Evolutionary conservation across 2,329 filamentous ascomycete species (phyloP).

Genomic region (Trichothecium sympodiale): DNA sequence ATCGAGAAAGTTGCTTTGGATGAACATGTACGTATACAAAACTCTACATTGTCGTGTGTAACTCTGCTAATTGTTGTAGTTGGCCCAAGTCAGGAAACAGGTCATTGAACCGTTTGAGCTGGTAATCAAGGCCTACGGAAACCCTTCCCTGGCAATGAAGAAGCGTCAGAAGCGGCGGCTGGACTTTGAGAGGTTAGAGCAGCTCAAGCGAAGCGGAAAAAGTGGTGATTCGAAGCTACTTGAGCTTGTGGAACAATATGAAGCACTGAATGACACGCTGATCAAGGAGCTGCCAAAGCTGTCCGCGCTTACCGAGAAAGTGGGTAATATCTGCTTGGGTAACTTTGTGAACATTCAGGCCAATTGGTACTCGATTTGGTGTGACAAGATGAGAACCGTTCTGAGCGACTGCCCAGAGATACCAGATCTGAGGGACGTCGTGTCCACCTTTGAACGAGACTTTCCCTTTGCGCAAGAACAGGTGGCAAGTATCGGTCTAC

Average conservation of each 20-base stretch:
- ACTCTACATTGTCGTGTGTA: neutral
- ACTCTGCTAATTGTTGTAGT: slow-evolving; percentile 20
- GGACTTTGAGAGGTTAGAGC: slow-evolving; percentile 75
- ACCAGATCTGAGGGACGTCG: slow-evolving; percentile 60
- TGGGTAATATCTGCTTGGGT: slow-evolving; percentile 72
- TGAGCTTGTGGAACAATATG: slow-evolving; percentile 80
- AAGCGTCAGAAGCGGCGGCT: slow-evolving; percentile 88
- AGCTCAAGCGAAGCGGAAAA: slow-evolving; percentile 68
- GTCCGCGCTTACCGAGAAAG: slow-evolving; percentile 67
- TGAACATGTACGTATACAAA: slow-evolving; percentile 56
- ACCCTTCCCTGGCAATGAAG: slow-evolving; percentile 80
- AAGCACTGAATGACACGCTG: slow-evolving; percentile 81
- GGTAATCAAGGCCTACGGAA: slow-evolving; percentile 69
- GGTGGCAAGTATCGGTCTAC: slow-evolving; percentile 59
- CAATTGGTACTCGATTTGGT: slow-evolving; percentile 74
- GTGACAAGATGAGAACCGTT: slow-evolving; percentile 68
- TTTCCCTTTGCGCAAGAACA: slow-evolving; percentile 66
- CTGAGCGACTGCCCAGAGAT: slow-evolving; percentile 53
- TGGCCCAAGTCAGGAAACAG: slow-evolving; percentile 60
- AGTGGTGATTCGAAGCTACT: slow-evolving; percentile 77
- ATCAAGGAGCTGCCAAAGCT: slow-evolving; percentile 86
- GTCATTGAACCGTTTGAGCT: slow-evolving; percentile 78
- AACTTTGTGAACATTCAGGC: slow-evolving; percentile 79
- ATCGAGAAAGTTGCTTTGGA: slow-evolving; percentile 74
- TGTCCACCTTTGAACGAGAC: slow-evolving; percentile 67